Conservation (phyloP, 148 eudicot genomes). For the Persicaria tinctoria region DNA sequence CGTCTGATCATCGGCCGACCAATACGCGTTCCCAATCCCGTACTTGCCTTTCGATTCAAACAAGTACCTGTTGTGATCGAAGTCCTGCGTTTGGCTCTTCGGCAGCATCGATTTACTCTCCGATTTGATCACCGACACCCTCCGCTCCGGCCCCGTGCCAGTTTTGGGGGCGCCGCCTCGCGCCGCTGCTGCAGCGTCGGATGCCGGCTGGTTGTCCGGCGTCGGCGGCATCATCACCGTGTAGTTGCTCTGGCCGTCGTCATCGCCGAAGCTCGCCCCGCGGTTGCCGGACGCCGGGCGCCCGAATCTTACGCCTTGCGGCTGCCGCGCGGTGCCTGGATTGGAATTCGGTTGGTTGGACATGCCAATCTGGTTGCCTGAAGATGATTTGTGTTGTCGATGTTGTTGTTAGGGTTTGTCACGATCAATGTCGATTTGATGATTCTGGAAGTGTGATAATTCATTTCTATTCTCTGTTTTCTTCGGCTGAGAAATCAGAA, state of each 20-base stretch:
- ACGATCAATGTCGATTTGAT: background rate
- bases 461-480: background rate
- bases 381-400: background rate
- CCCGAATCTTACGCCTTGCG: constrained; percentile 1
- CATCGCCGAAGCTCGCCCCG: background rate
- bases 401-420: background rate
- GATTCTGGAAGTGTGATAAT: background rate
- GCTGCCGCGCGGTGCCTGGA: background rate
- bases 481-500: background rate
- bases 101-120: constrained; percentile 66
- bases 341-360: background rate
- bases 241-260: constrained; percentile 40
- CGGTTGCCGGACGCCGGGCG: constrained; percentile 3
- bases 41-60: constrained; percentile 84
- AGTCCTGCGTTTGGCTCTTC: constrained; percentile 74
- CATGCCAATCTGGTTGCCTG: constrained; percentile 4
- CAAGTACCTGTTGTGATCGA: constrained; percentile 86
- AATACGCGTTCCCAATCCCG: constrained; percentile 83
- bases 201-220: constrained; percentile 64
- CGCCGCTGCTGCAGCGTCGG: constrained; percentile 8
- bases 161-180: constrained; percentile 5
- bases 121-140: constrained; percentile 47
- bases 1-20: constrained; percentile 51
- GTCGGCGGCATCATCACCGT: constrained; percentile 85
- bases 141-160: constrained; percentile 41